These are phyloP conservation scores for Phoma sp. DNA, from an alignment of 2,329 filamentous ascomycete genomes.

Conservation along the genomic window DNA sequence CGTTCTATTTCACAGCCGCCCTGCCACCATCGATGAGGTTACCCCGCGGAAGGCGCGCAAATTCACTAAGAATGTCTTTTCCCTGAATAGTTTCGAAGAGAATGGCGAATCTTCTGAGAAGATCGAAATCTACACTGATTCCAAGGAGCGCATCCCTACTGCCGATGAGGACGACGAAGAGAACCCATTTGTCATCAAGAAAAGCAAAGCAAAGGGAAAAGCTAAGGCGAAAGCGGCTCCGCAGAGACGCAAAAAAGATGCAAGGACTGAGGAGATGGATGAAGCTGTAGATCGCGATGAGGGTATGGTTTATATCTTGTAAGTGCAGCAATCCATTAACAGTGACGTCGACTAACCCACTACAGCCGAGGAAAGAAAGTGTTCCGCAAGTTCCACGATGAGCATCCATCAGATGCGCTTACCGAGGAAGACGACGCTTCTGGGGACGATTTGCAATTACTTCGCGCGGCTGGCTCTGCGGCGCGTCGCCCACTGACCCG, in stretches of 20 bases:
- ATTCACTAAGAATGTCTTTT: slow-evolving; percentile 59
- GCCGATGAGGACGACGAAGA: slow-evolving; percentile 65
- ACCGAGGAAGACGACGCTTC: slow-evolving; percentile 40
- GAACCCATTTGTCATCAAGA: slow-evolving; percentile 73
- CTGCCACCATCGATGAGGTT: slow-evolving; percentile 64
- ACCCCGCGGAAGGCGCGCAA: slow-evolving; percentile 65
- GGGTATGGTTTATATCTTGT: slow-evolving; percentile 80
- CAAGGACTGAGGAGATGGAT: slow-evolving; percentile 65
- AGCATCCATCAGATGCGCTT: slow-evolving; percentile 42
- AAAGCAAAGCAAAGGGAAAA: slow-evolving; percentile 51
- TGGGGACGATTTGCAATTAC: slow-evolving; percentile 48
- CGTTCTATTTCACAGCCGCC: slow-evolving; percentile 65
- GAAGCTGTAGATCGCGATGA: slow-evolving; percentile 70
- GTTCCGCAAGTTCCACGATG: slow-evolving; percentile 69
- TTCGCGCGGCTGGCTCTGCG: slow-evolving; percentile 45
- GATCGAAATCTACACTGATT: slow-evolving; percentile 78
- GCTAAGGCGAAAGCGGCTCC: slow-evolving; percentile 41
- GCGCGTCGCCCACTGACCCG: slow-evolving; percentile 64
- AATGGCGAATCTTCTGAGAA: slow-evolving; percentile 61
- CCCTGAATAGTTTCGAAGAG: slow-evolving; percentile 47
- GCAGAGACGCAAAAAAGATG: slow-evolving; percentile 60
- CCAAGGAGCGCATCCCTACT: slow-evolving; percentile 75
- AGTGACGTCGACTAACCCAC: background rate
- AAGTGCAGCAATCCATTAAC: slow-evolving; percentile 53
- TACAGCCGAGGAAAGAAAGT: slow-evolving; percentile 73